Evolutionary conservation across 192 early-diverging fungal genomes (phyloP).

Genomic region (Mycoemilia scoparia): DNA sequence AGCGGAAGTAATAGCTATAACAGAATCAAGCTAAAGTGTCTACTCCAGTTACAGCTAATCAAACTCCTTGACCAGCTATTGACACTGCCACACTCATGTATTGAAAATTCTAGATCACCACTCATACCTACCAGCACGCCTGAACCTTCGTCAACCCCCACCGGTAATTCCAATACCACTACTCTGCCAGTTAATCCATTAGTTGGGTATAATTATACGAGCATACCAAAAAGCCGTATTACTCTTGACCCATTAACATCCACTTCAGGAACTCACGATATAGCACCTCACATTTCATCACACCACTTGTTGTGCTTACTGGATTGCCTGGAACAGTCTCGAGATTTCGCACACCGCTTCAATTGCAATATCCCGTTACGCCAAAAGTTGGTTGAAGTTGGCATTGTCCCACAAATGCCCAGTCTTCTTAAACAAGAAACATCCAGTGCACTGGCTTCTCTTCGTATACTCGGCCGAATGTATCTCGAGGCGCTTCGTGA

Average conservation of each 20-base stretch:
- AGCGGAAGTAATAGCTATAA: conserved; percentile 52
- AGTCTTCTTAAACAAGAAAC: conserved; percentile 87
- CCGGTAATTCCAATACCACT: too few species aligned
- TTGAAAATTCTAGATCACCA: conserved; percentile 32
- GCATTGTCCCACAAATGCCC: conserved; percentile 78
- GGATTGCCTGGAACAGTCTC: conserved; percentile 61
- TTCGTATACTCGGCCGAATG: conserved; percentile 62
- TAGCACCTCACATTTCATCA: conserved; percentile 20
- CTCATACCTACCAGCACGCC: conserved; percentile 8
- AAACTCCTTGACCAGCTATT: conserved; percentile 75
- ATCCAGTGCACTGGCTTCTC: conserved; percentile 40
- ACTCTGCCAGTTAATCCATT: too few species aligned
- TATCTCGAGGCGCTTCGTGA: conserved; percentile 24
- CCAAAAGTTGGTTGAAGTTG: conserved; percentile 56
- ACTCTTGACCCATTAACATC: too few species aligned
- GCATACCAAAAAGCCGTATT: too few species aligned
- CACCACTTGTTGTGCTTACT: conserved; percentile 56
- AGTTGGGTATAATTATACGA: too few species aligned
- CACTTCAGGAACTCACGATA: too few species aligned
- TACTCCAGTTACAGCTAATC: conserved; percentile 72
- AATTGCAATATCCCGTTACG: conserved; percentile 61
- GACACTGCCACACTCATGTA: conserved; percentile 28
- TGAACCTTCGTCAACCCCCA: too few species aligned
- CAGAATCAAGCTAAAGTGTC: conserved; percentile 75
- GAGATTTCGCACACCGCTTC: conserved; percentile 64